Evolutionary conservation across 352 stramenopile genomes (phyloP), one percentile per base, ranked within the genome.

Genomic region (Pythium dissimile): DNA sequence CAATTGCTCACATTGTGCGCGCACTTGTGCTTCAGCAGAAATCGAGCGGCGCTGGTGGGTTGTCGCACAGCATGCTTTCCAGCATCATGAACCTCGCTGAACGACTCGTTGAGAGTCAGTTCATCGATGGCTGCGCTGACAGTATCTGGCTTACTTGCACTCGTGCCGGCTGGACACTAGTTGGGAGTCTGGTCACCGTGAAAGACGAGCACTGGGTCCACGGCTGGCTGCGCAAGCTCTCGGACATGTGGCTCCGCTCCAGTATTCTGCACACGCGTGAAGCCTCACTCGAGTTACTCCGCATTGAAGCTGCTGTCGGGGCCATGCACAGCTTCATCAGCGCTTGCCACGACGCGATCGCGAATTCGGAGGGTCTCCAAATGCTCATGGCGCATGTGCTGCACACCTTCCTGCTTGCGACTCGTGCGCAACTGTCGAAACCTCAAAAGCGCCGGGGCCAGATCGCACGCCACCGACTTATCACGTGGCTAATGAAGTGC

Each of bases 71-170:
- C 13, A 65, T 82, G 37, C 74, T 90, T 35, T 71, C 78, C 8
- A 79, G 84, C 24, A 76, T 93, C 15, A 79, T 90, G 42, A 59
- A 64, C 27, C 73, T 90, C 16, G 86, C 85, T 1, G 78, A 89
- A 48, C 67, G 78, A 42, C 75, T 95, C 34, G 66, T 95, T 10
- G 80, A 86, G 39, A 92, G 78, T 41, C 86, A 95, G 54, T 94
- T 91, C 47, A 61, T 84, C 20, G 80, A 84, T 54, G 72, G 79
- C 21, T 92, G 78, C 54, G 66, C 71, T 3, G 86, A 95, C 57
- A 92, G 84, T 50, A 79, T 94, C 28, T 95, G 86, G 86, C 65
- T 95, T 30, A 95, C 86, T 11, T 95, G 84, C 52, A 95, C 86
- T 6, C 84, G 86, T 15, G 86, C 81, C 45, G 86, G 86, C 15